Conservation (phyloP, 306 rosid genomes). For the Cicer bijugum region DNA sequence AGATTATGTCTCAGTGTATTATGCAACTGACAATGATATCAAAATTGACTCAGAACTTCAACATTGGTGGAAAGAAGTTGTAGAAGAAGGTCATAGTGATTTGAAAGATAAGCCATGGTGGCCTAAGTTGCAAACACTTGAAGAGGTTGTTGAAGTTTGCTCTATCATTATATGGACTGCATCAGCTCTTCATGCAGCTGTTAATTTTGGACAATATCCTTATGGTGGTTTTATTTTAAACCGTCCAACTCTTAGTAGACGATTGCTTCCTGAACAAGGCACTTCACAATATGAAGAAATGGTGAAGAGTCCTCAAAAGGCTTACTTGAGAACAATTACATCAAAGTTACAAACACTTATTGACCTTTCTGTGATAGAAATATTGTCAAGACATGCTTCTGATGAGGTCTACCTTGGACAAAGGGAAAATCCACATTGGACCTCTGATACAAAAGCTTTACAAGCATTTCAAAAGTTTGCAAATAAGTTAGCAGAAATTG, state of each 20-base stretch:
- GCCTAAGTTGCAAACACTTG: constrained; percentile 65
- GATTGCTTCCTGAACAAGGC: constrained; percentile 63
- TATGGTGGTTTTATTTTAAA: constrained; percentile 68
- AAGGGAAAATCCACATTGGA: constrained; percentile 67
- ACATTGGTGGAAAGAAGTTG: constrained; percentile 78
- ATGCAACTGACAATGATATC: constrained; percentile 53
- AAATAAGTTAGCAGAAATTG: constrained; percentile 50
- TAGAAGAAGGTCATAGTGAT: constrained; percentile 72
- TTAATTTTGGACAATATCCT: constrained; percentile 81
- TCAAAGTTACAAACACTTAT: constrained; percentile 56
- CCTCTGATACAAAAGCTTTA: constrained; percentile 54
- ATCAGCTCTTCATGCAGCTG: constrained; percentile 80
- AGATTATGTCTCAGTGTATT: constrained; percentile 68
- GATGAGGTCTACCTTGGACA: constrained; percentile 82
- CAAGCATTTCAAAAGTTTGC: constrained; percentile 66
- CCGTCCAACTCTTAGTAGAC: constrained; percentile 61
- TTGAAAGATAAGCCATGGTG: constrained; percentile 76
- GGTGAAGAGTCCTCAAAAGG: constrained; percentile 59
- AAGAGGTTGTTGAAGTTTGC: constrained; percentile 63
- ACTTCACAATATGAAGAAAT: constrained; percentile 62
- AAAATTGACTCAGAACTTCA: constrained; percentile 65
- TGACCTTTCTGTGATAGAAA: constrained; percentile 70
- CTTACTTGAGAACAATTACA: constrained; percentile 62
- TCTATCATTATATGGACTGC: constrained; percentile 70
- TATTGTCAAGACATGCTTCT: constrained; percentile 74